Conservation (phyloP, 192 early-diverging fungal species). For the Gryganskiella cystojenkinii region DNA sequence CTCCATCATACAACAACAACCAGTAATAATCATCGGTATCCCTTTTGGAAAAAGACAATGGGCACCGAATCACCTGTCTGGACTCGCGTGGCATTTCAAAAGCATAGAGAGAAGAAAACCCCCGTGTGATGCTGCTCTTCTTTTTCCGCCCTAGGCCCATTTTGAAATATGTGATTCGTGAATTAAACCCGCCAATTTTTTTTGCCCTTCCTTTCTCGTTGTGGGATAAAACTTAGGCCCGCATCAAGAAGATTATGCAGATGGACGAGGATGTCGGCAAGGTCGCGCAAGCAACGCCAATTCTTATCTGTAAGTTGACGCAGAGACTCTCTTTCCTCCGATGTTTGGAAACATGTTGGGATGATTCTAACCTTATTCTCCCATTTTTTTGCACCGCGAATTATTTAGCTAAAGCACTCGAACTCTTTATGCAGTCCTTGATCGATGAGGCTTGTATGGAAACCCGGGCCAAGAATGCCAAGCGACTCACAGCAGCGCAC, state of each 20-base stretch:
- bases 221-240: conserved; percentile 69
- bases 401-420: conserved; percentile 85
- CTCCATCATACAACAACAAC: no score
- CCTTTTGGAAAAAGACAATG: no score
- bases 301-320: conserved; percentile 84
- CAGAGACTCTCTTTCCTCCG: background rate
- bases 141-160: background rate
- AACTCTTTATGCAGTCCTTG: conserved; percentile 94
- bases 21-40: no score
- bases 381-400: conserved; percentile 5
- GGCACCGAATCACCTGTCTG: no score
- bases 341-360: background rate
- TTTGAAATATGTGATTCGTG: background rate
- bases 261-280: conserved; percentile 99
- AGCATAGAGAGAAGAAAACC: no score
- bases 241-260: conserved; percentile 99
- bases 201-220: conserved; percentile 3
- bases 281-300: conserved; percentile 96
- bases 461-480: conserved; percentile 79
- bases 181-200: conserved; percentile 8
- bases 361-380: conserved; percentile 7
- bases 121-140: no score
- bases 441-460: conserved; percentile 89
- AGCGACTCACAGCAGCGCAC: conserved; percentile 87
- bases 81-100: no score